These are phyloP conservation scores for Musa acuminata DNA, from an alignment of 176 grass and related monocot species.

Conservation along the genomic window DNA sequence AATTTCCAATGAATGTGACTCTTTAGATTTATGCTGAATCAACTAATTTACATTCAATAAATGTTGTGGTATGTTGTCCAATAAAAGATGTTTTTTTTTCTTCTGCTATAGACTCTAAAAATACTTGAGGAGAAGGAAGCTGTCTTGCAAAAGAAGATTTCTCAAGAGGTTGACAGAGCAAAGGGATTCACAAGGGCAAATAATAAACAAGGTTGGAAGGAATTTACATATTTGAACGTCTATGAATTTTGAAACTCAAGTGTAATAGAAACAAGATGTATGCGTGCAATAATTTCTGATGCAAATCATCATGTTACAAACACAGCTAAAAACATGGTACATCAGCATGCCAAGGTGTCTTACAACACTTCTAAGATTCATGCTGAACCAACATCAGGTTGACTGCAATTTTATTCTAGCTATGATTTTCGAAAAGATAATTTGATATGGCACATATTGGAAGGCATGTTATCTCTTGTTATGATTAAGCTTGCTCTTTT, in stretches of 20 bases:
- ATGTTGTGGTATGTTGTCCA: neutral
- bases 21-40: neutral
- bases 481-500: neutral
- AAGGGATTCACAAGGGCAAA: conserved; percentile 60
- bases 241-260: neutral
- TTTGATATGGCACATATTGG: neutral
- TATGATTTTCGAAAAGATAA: neutral
- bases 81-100: neutral
- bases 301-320: neutral
- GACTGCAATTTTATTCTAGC: no score
- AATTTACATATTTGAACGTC: neutral
- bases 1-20: no score
- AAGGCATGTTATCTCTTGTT: neutral
- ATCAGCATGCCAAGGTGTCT: neutral
- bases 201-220: conserved; percentile 51
- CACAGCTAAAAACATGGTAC: neutral
- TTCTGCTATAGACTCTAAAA: conserved; percentile 41
- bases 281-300: neutral
- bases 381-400: neutral
- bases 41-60: neutral
- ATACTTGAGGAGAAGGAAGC: conserved; percentile 58
- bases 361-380: neutral
- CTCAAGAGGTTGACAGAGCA: conserved; percentile 62
- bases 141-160: conserved; percentile 75
- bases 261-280: neutral